Percentiles rank a stretch among this genome's conserved stretches.
These are phyloP conservation scores for Lachancea kluyveri DNA, from an alignment of 805 yeast species.

Conservation along the genomic window DNA sequence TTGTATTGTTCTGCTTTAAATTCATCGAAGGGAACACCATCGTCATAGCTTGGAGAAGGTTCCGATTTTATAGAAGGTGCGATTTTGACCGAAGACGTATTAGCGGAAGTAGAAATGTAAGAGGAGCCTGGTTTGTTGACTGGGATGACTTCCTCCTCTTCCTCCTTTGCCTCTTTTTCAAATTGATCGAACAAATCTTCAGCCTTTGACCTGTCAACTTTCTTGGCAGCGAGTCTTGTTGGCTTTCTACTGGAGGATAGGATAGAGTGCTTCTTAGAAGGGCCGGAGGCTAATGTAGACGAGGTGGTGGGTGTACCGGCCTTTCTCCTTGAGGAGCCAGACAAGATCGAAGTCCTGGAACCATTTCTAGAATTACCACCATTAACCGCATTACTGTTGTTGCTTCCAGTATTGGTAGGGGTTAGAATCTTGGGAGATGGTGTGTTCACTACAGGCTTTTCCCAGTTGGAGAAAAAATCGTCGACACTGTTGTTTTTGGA, in stretches of 20 bases:
- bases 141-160: constrained; percentile 57
- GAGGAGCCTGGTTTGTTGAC: not conserved
- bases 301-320: constrained; percentile 23
- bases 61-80: constrained; percentile 29
- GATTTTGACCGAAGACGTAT: constrained; percentile 21
- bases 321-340: constrained; percentile 27
- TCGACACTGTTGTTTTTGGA: constrained; percentile 48
- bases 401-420: constrained; percentile 21
- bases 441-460: constrained; percentile 56
- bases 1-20: constrained; percentile 17
- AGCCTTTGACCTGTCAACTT: constrained; percentile 48
- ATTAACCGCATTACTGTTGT: too few relatives aligned
- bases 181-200: constrained; percentile 48
- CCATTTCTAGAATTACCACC: constrained; percentile 11
- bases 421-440: constrained; percentile 22
- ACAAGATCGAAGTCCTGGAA: constrained; percentile 18
- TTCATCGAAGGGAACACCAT: constrained; percentile 11
- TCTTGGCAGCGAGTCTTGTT: constrained; percentile 49
- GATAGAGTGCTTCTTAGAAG: constrained; percentile 38
- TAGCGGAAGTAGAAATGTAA: constrained; percentile 2
- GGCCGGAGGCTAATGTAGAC: constrained; percentile 15
- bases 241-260: constrained; percentile 54
- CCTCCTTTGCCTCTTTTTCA: constrained; percentile 76
- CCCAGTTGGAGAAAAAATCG: constrained; percentile 91
- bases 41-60: constrained; percentile 10